phyloP scores from a whole-genome alignment of 345 rosid genomes.

The Physaria fendleri region DNA sequence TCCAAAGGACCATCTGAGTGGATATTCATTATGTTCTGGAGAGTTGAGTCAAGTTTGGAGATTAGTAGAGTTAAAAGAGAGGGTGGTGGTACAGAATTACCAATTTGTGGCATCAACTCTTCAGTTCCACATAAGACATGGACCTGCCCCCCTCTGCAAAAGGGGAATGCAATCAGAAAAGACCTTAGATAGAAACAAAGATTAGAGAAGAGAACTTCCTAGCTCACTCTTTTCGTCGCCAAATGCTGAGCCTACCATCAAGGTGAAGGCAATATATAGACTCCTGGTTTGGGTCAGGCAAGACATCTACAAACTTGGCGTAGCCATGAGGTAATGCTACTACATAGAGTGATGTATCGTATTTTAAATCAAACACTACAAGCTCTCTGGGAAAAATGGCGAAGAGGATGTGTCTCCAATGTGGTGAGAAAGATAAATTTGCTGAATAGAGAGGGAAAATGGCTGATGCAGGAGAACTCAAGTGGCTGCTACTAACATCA shows the following conservation, averaged over 20 bases:
- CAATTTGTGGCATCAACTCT: constrained; percentile 77
- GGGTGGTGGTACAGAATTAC: constrained; percentile 61
- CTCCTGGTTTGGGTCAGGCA: constrained; percentile 62
- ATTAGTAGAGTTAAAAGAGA: constrained; percentile 50
- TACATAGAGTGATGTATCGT: constrained; percentile 46
- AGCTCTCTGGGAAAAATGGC: constrained; percentile 73
- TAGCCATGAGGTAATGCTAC: constrained; percentile 70
- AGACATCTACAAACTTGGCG: constrained; percentile 65
- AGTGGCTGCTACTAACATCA: constrained; percentile 12
- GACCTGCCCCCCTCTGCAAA: constrained; percentile 58
- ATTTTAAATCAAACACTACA: constrained; percentile 75
- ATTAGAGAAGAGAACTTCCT: not conserved
- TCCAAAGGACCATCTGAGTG: constrained; percentile 38
- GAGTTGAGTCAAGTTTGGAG: constrained; percentile 59
- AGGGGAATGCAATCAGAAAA: not conserved
- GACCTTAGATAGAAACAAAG: not conserved
- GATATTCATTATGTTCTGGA: constrained; percentile 53
- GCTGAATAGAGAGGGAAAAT: constrained; percentile 48
- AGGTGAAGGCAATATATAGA: constrained; percentile 68
- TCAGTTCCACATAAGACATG: constrained; percentile 61
- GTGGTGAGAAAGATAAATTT: constrained; percentile 64
- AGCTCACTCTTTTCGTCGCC: constrained; percentile 74
- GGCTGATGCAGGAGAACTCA: constrained; percentile 51
- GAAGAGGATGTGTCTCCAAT: constrained; percentile 60
- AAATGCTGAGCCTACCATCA: constrained; percentile 78